Evolutionary conservation across 345 rosid species (phyloP), one percentile per base, ranked within the genome.

Genomic region (Moringa oleifera): DNA sequence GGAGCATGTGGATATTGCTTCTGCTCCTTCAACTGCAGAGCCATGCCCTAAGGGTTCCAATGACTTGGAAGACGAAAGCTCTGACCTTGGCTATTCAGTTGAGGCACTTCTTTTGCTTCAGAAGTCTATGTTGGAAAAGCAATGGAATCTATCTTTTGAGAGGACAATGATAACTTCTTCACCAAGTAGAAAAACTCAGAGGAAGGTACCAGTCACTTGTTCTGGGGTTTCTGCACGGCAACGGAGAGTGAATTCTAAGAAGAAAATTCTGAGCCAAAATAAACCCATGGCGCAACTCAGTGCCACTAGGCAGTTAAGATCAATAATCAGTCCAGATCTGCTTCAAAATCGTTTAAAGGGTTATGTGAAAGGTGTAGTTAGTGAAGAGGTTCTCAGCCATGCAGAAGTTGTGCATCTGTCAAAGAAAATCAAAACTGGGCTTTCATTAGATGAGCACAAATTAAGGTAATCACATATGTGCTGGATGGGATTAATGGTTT

Each of bases 81-180:
- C 75, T 54, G 84, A 75, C 53, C 77, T 79, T 53, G 79, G 79
- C 61, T 77, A 62, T 66, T 87, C 91, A 1, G 75, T 92, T 22
- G 96, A 92, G 50, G 95, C 88, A 51, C 83, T 89, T 25, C 84
- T 92, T 23, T 65, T 92, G 75, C 73, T 92, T 62, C 98, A 93
- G 79, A 93, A 84, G 77, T 85, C 91, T 58, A 83, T 90, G 86
- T 83, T 93, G 33, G 98, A 93, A 61, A 85, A 91, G 71, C 96
- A 90, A 50, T 93, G 98, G 98, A 87, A 75, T 64, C 97, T 93
- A 73, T 82, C 95, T 18, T 84, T 89, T 68, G 88, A 87, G 52
- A 73, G 80, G 59, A 74, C 66, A 1, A 62, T 53, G 18, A 67
- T 67, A 22, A 46, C 53, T 71, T 80, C 76, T 54, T 74, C 83